Evolutionary conservation across 768 basidiomycete species (phyloP).

Genomic region (Mycena belliarum): DNA sequence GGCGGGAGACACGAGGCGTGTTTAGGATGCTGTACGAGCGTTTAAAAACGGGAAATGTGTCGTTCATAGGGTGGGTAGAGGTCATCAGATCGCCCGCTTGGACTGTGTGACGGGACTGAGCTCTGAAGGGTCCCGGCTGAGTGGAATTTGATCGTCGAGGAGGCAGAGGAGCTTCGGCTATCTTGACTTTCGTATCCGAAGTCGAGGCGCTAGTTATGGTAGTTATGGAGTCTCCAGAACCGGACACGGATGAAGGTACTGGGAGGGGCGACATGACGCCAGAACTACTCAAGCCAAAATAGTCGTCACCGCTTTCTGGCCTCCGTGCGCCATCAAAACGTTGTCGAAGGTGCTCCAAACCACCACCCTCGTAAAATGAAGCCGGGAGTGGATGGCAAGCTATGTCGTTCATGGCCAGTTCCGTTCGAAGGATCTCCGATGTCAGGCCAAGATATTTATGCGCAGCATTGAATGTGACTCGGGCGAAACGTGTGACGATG

Average conservation of each 20-base stretch:
- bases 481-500: conserved; percentile 92
- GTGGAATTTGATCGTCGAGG: conserved; percentile 22
- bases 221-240: conserved; percentile 27
- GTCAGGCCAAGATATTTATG: conserved; percentile 96
- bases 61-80: conserved; percentile 50
- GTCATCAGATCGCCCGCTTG: conserved; percentile 80
- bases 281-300: conserved; percentile 45
- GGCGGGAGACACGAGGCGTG: conserved; percentile 46
- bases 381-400: conserved; percentile 93
- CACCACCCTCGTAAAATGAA: conserved; percentile 91
- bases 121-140: conserved; percentile 19
- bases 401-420: conserved; percentile 95
- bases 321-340: conserved; percentile 72
- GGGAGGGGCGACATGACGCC: conserved; percentile 26
- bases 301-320: conserved; percentile 57
- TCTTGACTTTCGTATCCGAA: conserved; percentile 22
- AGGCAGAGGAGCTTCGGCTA: conserved; percentile 16
- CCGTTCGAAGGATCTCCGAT: conserved; percentile 91
- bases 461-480: conserved; percentile 96
- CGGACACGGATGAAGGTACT: conserved; percentile 26
- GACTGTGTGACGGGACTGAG: conserved; percentile 54
- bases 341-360: conserved; percentile 84
- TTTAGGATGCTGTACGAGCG: conserved; percentile 54
- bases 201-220: conserved; percentile 18
- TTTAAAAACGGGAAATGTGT: conserved; percentile 44